phyloP scores from a whole-genome alignment of 352 stramenopile species.

The Phytopythium aichiense region DNA sequence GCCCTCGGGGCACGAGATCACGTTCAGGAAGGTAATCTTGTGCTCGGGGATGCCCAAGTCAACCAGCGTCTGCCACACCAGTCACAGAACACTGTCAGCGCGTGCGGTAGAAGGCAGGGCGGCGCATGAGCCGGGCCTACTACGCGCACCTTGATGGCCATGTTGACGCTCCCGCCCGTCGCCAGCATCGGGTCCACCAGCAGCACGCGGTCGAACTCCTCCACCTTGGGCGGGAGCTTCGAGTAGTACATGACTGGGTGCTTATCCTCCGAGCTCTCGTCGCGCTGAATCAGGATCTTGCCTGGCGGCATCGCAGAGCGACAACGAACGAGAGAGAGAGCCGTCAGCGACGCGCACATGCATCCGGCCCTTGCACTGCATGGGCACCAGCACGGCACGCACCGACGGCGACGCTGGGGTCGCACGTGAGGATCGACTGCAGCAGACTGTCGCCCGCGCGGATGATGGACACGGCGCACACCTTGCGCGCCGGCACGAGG shows the following conservation, averaged over 20 bases:
- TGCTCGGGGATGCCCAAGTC: constrained; percentile 79
- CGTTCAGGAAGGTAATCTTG: constrained; percentile 94
- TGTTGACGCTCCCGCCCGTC: constrained; percentile 85
- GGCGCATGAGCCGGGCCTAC: too few relatives aligned
- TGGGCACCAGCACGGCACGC: neutral
- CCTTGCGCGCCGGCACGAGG: constrained; percentile 45
- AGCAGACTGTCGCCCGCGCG: constrained; percentile 89
- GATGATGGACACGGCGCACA: constrained; percentile 94
- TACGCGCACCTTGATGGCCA: constrained; percentile 82
- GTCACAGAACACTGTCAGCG: neutral
- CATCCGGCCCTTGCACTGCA: neutral
- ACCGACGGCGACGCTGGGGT: constrained; percentile 82
- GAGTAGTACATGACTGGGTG: constrained; percentile 91
- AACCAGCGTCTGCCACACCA: constrained; percentile 57
- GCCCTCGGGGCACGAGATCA: constrained; percentile 92
- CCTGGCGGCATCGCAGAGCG: constrained; percentile 21
- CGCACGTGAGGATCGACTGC: constrained; percentile 86
- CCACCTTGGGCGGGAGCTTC: constrained; percentile 90
- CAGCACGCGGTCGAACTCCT: constrained; percentile 84
- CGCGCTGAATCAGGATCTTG: constrained; percentile 97
- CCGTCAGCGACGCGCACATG: neutral
- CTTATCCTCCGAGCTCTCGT: constrained; percentile 88
- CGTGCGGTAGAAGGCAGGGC: too few relatives aligned
- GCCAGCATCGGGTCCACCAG: constrained; percentile 97
- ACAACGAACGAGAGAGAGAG: too few relatives aligned